Evolutionary conservation across 352 stramenopile genomes (phyloP), one percentile per base, ranked within the genome.

Genomic region (Phytophthora pseudosyringae): DNA sequence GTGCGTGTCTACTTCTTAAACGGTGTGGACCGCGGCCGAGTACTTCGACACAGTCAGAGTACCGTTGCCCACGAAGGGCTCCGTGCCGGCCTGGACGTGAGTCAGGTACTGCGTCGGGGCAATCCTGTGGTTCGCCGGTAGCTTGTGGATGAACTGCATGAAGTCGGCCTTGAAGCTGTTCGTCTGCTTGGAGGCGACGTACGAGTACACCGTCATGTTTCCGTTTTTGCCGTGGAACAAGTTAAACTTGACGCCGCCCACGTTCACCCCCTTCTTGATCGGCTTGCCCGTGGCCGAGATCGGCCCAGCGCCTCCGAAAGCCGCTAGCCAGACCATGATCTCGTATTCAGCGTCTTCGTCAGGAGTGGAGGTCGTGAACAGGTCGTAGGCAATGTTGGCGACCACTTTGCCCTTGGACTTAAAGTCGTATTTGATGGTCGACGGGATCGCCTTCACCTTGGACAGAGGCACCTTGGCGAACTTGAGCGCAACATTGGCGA

Each of bases 251-350:
- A 44, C 33, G 18, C 21, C 21, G 21, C 18, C 48, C 35, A 55
- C 36, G 2, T 15, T 61, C 41, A 61, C 55, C 10, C 16, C n/a
- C n/a, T n/a, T 26, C 44, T 66, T 70, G 39, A 70, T 51, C 2
- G 47, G 46, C 21, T 59, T 56, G 3, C 51, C 51, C 16, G 38
- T 43, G n/a, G 4, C 31, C 8, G 51, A 41, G 6, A 56, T 13
- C 18, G 21, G 48, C 4, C 36, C 36, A 41, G 47, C 47, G 16
- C 67, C 73, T 32, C 67, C 71, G 11, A 75, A 25, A 7, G 67
- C 67, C 18, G 67, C 70, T 38, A 78, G 57, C 73, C 70, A 79
- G 41, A 81, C 72, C 73, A 81, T 81, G 57, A 81, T 78, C 58
- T 81, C 73, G 59, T 69, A 75, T 48, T 76, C 67, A 15, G 73